These are phyloP conservation scores for Fraxinus floribunda DNA, from an alignment of 305 asterid species.

Conservation along the genomic window DNA sequence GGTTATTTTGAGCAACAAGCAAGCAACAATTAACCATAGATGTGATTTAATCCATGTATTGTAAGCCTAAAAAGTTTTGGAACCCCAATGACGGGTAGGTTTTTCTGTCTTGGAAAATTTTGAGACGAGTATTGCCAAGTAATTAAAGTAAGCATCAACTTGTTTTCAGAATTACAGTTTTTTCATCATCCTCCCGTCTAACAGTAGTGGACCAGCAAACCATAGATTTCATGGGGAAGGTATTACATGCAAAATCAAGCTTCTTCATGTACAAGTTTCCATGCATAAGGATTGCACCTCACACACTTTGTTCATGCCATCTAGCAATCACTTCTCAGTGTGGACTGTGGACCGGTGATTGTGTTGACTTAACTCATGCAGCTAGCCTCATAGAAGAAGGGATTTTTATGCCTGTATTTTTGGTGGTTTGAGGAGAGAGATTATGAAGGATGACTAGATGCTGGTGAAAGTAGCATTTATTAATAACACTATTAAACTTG, in stretches of 20 bases:
- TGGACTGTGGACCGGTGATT: neutral
- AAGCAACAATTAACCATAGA: neutral
- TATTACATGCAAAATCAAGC: neutral
- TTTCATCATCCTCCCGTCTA: neutral
- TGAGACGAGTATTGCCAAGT: neutral
- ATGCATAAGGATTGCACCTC: neutral
- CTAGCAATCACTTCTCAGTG: conserved; percentile 2
- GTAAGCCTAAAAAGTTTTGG: neutral
- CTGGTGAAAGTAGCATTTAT: neutral
- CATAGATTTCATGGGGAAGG: neutral
- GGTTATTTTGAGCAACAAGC: neutral
- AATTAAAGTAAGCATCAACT: neutral
- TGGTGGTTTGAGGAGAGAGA: neutral
- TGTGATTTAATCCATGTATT: neutral
- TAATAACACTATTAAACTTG: neutral
- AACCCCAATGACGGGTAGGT: neutral
- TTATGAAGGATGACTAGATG: conserved; percentile 4
- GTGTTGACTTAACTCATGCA: neutral
- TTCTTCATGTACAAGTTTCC: neutral
- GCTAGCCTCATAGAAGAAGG: neutral
- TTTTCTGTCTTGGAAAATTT: neutral
- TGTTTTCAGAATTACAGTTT: neutral
- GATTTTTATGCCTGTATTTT: neutral
- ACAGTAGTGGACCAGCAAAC: neutral
- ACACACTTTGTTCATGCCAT: neutral